Evolutionary conservation across 2,329 filamentous ascomycete species (phyloP), one percentile per base, ranked within the genome.

Genomic region (Monosporascus sp.): DNA sequence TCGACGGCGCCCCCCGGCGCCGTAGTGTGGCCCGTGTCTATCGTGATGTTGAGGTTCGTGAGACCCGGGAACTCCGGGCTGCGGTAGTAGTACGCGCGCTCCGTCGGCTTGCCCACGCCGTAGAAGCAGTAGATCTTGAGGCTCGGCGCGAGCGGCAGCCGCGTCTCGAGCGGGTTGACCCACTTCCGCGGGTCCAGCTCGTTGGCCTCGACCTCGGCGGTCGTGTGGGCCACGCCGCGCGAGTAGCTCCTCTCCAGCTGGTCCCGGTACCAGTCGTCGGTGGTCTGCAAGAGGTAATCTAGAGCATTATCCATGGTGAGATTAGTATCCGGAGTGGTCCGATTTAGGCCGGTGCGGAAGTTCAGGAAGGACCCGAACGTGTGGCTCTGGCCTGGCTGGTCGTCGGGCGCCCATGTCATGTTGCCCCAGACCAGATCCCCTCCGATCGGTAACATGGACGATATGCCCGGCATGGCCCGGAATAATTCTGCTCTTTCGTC

Each of bases 71-170:
- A 74, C 46, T 93, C 89, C 0, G 82, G 77, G 1, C 76, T 67
- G 34, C 88, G 86, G 72, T 99, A 99, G 69, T 89, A 99, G 69
- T 97, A 99, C 17, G 86, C 85, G 52, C 93, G 83, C 71, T 99
- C 93, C 0, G 93, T 97, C 3, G 89, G 87, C 68, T 97, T 99
- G 3, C 93, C 93, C 4, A 96, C 84, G 20, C 89, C 94, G 67
- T 99, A 97, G 75, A 99, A 97, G 73, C 94, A 97, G 72, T 92
- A 97, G 14, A 99, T 90, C 68, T 96, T 97, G 65, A 99, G 76
- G 64, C 84, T 89, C 0, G 94, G 93, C 1, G 94, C 93, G 20
- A 90, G 78, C 0, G 94, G 94, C 0, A 97, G 77, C 2, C 93
- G 82, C 0, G 90, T 89, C 69, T 97, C 93, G 1, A 97, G 82